Evolutionary conservation across 768 basidiomycete genomes (phyloP).

Genomic region (Lentinula sp.): DNA sequence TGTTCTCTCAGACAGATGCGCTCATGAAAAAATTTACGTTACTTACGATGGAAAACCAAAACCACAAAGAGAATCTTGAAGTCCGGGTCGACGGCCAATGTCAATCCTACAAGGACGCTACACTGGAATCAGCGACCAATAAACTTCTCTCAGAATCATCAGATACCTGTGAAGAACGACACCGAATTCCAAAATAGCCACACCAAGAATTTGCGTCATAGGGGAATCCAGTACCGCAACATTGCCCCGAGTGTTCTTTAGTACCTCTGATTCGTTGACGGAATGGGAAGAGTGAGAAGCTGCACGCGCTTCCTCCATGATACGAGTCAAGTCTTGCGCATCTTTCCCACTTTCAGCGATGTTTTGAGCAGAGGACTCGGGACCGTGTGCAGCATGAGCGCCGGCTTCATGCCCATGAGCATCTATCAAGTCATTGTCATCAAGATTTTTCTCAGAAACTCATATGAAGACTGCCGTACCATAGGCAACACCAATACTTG

Average conservation of each 20-base stretch:
- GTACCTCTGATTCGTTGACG: not conserved
- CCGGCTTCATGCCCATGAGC: conserved; percentile 59
- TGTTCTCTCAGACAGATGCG: not conserved
- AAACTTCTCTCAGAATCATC: not conserved
- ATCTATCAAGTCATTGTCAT: conserved; percentile 29
- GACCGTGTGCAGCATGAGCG: conserved; percentile 39
- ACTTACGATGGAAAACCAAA: conserved; percentile 86
- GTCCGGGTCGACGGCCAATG: conserved; percentile 72
- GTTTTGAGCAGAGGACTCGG: conserved; percentile 53
- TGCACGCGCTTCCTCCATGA: not conserved
- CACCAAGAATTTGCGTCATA: conserved; percentile 74
- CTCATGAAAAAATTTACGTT: not conserved
- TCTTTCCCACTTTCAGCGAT: conserved; percentile 3
- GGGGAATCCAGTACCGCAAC: conserved; percentile 22
- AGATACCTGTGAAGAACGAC: conserved; percentile 74
- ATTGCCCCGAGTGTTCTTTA: not conserved
- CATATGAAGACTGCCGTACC: conserved; percentile 26
- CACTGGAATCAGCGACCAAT: conserved; percentile 1
- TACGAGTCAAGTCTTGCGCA: not conserved
- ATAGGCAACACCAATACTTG: conserved; percentile 53
- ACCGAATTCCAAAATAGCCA: conserved; percentile 92
- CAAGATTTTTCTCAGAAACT: not conserved
- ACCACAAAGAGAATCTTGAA: conserved; percentile 90
- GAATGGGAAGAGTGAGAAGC: not conserved
- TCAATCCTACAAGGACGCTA: conserved; percentile 82